Conservation (phyloP, 768 basidiomycete species). For the Phanerochaete sordida region DNA sequence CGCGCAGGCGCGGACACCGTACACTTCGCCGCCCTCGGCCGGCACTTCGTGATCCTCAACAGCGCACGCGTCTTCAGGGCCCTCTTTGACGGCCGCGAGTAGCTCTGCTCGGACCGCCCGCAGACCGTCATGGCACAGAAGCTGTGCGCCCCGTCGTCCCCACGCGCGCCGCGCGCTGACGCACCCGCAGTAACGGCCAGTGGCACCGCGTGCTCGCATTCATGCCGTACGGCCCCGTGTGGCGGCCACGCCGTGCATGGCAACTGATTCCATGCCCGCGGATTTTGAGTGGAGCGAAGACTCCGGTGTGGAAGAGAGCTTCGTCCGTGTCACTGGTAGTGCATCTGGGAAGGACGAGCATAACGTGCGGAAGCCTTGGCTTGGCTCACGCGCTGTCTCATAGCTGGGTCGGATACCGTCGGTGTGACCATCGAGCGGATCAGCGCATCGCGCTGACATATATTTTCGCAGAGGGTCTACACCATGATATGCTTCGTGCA, state of each 20-base stretch:
- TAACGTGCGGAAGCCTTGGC: background rate
- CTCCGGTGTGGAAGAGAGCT: conserved; percentile 57
- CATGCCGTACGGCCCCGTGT: conserved; percentile 4
- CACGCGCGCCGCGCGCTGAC: too few species aligned
- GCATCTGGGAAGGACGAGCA: too few species aligned
- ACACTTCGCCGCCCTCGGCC: conserved; percentile 10
- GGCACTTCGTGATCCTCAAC: conserved; percentile 33
- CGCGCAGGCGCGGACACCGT: conserved; percentile 14
- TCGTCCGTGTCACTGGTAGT: conserved; percentile 37
- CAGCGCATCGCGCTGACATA: background rate
- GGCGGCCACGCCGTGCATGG: conserved; percentile 21
- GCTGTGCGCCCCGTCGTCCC: background rate
- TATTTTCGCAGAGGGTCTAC: conserved; percentile 6
- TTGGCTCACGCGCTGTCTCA: background rate
- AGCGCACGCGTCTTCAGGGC: conserved; percentile 37
- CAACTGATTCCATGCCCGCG: background rate
- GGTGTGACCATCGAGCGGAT: conserved; percentile 19
- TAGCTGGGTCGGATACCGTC: background rate
- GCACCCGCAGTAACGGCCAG: background rate
- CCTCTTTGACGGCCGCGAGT: conserved; percentile 42
- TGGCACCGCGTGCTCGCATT: background rate
- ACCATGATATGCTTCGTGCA: conserved; percentile 7
- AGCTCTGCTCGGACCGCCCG: conserved; percentile 34
- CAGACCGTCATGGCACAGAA: background rate
- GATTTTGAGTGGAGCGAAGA: conserved; percentile 34